Conservation (phyloP, 2,329 filamentous ascomycete genomes). For the Stagonosporopsis tanaceti region DNA sequence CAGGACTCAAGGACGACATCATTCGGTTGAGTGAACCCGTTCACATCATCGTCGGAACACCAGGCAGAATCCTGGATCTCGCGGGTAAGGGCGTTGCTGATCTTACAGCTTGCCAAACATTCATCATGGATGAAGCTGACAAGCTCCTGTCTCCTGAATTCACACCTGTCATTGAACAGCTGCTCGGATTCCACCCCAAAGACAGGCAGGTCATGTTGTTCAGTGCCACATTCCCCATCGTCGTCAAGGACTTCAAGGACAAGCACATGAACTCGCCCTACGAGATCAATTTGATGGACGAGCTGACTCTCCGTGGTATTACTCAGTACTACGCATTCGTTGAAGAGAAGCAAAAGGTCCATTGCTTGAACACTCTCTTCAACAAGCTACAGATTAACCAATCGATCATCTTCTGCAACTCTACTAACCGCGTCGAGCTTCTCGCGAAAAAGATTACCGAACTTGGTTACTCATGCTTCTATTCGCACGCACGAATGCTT, state of each 20-base stretch:
- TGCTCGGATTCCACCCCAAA: slow-evolving; percentile 93
- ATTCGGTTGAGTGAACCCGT: slow-evolving; percentile 92
- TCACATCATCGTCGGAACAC: slow-evolving; percentile 97
- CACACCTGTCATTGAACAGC: slow-evolving; percentile 95
- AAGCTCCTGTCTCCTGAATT: slow-evolving; percentile 97
- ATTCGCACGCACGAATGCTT: slow-evolving; percentile 97
- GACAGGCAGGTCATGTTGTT: slow-evolving; percentile 99
- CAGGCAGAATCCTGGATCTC: slow-evolving; percentile 93
- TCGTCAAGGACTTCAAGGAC: slow-evolving; percentile 97
- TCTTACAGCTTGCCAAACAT: slow-evolving; percentile 93
- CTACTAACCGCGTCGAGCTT: slow-evolving; percentile 95
- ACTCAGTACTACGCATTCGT: slow-evolving; percentile 99
- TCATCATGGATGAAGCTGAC: slow-evolving; percentile 99
- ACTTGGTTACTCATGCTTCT: slow-evolving; percentile 98
- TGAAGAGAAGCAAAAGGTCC: slow-evolving; percentile 98
- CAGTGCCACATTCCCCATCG: slow-evolving; percentile 95
- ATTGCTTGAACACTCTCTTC: slow-evolving; percentile 98
- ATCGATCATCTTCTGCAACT: slow-evolving; percentile 99
- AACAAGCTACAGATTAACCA: slow-evolving; percentile 99
- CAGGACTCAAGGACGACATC: slow-evolving; percentile 94
- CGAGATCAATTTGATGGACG: slow-evolving; percentile 99
- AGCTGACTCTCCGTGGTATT: slow-evolving; percentile 95
- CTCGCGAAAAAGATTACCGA: slow-evolving; percentile 99
- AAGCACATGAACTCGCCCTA: slow-evolving; percentile 97
- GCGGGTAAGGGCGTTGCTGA: slow-evolving; percentile 97